Conservation (phyloP, 116 monocot species). For the Posidonia oceanica region DNA sequence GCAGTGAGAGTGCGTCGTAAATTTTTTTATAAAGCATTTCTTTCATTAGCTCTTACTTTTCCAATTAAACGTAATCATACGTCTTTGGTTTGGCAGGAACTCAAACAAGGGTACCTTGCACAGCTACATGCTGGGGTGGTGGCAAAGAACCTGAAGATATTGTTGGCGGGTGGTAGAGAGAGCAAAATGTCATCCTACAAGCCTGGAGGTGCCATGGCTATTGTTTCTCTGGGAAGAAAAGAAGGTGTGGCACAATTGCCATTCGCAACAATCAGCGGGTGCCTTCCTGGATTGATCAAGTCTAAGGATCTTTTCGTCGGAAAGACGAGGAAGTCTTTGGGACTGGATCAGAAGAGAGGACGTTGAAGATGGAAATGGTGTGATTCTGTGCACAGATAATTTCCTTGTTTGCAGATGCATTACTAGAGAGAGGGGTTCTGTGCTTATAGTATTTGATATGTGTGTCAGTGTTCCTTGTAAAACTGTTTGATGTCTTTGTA, state of each 20-base stretch:
- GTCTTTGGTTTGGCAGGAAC: conserved; percentile 18
- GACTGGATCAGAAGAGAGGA: conserved; percentile 5
- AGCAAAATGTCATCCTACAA: conserved; percentile 18
- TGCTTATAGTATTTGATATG: too few relatives aligned
- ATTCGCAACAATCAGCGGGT: conserved; percentile 16
- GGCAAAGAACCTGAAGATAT: conserved; percentile 35
- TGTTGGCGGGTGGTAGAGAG: conserved; percentile 13
- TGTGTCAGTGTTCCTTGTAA: too few relatives aligned
- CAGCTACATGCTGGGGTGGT: conserved; percentile 29
- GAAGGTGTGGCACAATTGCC: conserved; percentile 31
- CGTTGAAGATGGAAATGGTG: background rate
- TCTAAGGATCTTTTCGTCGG: conserved; percentile 30
- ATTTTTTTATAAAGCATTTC: too few relatives aligned
- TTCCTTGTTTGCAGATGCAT: background rate
- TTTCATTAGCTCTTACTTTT: too few relatives aligned
- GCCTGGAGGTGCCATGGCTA: conserved; percentile 13
- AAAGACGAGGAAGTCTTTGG: conserved; percentile 25
- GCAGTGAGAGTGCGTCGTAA: too few relatives aligned
- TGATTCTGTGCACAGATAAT: background rate
- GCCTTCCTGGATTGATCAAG: conserved; percentile 25
- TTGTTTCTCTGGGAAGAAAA: conserved; percentile 43
- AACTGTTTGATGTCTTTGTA: too few relatives aligned
- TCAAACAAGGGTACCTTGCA: conserved; percentile 41
- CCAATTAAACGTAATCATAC: too few relatives aligned
- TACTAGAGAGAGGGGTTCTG: background rate